phyloP scores from a whole-genome alignment of 83 land plant species.

The Picea mariana region DNA sequence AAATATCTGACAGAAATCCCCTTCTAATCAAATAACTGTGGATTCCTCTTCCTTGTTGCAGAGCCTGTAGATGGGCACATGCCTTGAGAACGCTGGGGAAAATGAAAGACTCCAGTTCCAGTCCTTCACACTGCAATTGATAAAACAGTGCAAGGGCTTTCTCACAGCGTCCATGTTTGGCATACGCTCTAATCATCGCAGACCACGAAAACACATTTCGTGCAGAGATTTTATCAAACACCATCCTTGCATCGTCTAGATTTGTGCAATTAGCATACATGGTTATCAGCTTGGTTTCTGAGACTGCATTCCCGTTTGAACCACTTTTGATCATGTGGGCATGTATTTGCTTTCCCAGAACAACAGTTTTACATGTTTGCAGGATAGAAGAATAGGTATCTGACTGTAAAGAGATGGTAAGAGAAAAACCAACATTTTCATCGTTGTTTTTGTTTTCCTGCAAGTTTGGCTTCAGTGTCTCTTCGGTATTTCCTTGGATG shows the following conservation, averaged over 20 bases:
- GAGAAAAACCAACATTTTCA: too few species aligned
- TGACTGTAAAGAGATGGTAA: too few species aligned
- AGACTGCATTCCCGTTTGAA: slow-evolving; percentile 22
- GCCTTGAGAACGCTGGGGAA: slow-evolving; percentile 13
- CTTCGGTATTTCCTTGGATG: too few species aligned
- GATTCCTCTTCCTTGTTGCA: slow-evolving; percentile 34
- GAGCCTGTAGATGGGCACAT: slow-evolving; percentile 37
- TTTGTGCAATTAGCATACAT: slow-evolving; percentile 53
- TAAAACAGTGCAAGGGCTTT: not conserved
- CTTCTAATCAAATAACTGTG: slow-evolving; percentile 51
- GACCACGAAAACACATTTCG: slow-evolving; percentile 23
- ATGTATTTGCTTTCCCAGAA: slow-evolving; percentile 58
- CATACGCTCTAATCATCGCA: not conserved
- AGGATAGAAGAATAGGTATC: too few species aligned
- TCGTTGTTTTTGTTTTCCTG: too few species aligned
- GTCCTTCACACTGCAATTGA: not conserved
- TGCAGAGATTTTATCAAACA: not conserved
- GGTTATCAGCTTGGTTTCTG: slow-evolving; percentile 38
- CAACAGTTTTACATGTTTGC: too few species aligned
- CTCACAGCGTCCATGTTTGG: not conserved
- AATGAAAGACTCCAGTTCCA: not conserved
- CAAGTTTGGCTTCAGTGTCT: too few species aligned
- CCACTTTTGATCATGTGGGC: slow-evolving; percentile 26
- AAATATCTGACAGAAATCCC: slow-evolving; percentile 39
- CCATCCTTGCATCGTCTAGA: not conserved